Conservation (phyloP, 306 rosid genomes). For the Cucumis cinereus region DNA sequence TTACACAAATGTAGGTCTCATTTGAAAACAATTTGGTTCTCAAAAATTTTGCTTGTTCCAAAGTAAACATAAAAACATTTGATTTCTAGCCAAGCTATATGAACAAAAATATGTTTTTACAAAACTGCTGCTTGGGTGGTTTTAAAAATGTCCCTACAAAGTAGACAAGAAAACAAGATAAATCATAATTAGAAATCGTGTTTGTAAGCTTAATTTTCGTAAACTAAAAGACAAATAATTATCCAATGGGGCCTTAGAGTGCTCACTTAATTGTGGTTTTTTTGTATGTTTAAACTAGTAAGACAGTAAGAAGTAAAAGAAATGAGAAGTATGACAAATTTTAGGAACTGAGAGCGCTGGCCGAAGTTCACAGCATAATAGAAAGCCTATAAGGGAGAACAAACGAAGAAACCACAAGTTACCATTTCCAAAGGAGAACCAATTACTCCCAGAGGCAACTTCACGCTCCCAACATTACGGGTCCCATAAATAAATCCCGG, state of each 20-base stretch:
- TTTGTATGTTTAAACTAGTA: neutral
- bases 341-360: neutral
- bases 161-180: no score
- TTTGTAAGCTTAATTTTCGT: no score
- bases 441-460: conserved; percentile 66
- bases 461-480: conserved; percentile 69
- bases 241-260: no score
- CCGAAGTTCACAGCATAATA: neutral
- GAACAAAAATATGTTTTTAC: no score
- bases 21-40: no score
- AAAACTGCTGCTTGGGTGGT: no score
- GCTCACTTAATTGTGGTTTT: neutral
- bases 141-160: no score
- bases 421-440: conserved; percentile 93
- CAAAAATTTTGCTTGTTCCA: no score
- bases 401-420: conserved; percentile 16
- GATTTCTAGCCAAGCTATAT: no score
- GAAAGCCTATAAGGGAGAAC: neutral
- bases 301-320: neutral
- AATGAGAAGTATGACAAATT: neutral
- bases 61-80: no score
- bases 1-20: no score
- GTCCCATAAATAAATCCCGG: conserved; percentile 96
- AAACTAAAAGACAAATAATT: neutral
- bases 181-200: no score